Base-by-base conservation (phyloP, 768 basidiomycete species). In the Pisolithus albus region DNA sequence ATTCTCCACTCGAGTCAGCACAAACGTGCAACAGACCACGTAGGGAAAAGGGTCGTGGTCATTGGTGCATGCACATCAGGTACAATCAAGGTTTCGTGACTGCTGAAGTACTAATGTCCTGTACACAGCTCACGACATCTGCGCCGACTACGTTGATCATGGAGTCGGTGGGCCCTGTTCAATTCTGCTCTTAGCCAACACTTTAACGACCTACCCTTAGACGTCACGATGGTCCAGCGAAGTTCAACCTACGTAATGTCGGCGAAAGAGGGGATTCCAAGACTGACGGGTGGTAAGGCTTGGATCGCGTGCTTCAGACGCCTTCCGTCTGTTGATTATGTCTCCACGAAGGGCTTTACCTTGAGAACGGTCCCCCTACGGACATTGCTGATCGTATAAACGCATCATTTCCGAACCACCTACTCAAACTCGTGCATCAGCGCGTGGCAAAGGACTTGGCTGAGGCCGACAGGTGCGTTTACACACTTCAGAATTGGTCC, bases 31-130 rank as follows among this genome's bases (percentile, higher is more conserved):
- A 54, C 64, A 1, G 76, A 76, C 30, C 76, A 78, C 56, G 52
- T 66, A 6, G 83, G 83, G 7, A 85, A 86, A 70, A 84, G 80
- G 57, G 83, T 78, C 5, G 70, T 86, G 1, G 71, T 87, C n/a
- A 70, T 88, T 2, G 84, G 86, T 13, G 77, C 84, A n/a, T 80
- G 81, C 40, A 83, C 78, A 47, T 83, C 83, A 18, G 76, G 77
- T 77, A 59, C 10, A 19, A 4, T 23, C 21, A 23, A 23, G 21
- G 21, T 23, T 23, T 23, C 21, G 21, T 23, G 21, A 23, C 21
- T 23, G 21, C 21, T 23, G 21, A 23, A 23, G 21, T 23, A 23
- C 70, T n/a, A 68, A 67, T 9, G 2, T 26, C 11, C 28, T n/a
- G 21, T 9, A 16, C 9, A 30, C 43, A 77, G 75, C 70, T 3